Percentiles rank a stretch among this genome's conserved stretches.
Evolutionary conservation across 257 asterid species (phyloP).

Genomic region (Dorcoceras hygrometricum): DNA sequence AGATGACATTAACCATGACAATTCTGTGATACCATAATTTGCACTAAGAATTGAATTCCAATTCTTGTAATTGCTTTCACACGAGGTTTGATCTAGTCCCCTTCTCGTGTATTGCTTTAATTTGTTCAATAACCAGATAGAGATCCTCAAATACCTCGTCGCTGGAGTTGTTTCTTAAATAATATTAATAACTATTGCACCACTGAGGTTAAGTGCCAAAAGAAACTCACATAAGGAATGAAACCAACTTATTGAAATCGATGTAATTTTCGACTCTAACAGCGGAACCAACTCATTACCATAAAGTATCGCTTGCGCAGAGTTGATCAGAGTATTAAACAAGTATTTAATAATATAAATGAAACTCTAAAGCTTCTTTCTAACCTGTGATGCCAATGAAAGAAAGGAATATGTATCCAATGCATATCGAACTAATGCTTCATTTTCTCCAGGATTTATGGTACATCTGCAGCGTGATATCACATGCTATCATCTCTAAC

Average conservation of each 20-base stretch:
- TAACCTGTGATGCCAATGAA: conserved; percentile 86
- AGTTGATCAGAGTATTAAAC: neutral
- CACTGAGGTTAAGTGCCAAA: neutral
- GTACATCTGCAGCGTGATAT: conserved; percentile 68
- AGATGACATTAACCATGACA: neutral
- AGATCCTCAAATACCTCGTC: too few species aligned
- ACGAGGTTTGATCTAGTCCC: too few species aligned
- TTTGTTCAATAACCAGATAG: too few species aligned
- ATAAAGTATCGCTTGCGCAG: conserved; percentile 3
- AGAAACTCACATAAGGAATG: neutral
- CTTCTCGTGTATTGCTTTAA: too few species aligned
- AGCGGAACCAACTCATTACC: neutral
- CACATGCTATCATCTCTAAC: conserved; percentile 18
- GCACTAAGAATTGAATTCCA: too few species aligned
- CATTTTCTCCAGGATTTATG: conserved; percentile 97
- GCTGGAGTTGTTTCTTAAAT: too few species aligned
- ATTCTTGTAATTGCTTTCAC: too few species aligned
- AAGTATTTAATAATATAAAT: neutral
- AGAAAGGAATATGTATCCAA: conserved; percentile 76
- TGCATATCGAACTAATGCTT: conserved; percentile 93
- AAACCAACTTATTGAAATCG: neutral
- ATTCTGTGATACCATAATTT: neutral
- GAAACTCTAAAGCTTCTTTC: conserved; percentile 20
- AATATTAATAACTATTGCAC: neutral
- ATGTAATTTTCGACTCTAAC: neutral